These are phyloP conservation scores for Botrytis hyacinthi DNA, from an alignment of 2,329 filamentous ascomycete genomes.

Conservation along the genomic window DNA sequence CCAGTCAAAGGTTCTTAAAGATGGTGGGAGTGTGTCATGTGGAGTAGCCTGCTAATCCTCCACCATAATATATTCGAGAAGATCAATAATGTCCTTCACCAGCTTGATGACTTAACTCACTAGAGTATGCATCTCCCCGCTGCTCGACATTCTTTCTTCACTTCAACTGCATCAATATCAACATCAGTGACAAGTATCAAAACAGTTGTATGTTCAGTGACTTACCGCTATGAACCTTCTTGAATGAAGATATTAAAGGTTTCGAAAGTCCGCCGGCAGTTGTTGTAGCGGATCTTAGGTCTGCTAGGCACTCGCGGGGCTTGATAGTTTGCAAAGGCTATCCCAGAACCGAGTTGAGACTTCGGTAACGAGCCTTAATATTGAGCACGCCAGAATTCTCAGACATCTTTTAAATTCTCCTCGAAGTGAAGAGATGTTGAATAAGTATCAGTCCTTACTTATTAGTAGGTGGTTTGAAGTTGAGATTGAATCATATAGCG, in stretches of 20 bases:
- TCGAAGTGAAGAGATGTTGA: accelerated
- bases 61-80: not conserved
- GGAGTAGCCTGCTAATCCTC: accelerated
- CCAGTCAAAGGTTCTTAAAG: not conserved
- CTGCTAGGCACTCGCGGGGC: not conserved
- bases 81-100: accelerated
- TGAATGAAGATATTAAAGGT: not conserved
- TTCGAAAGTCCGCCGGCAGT: not conserved
- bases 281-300: not conserved
- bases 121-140: not conserved
- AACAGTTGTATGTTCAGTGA: not conserved
- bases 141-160: too few species aligned
- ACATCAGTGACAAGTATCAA: not conserved
- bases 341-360: not conserved
- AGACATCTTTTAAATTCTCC: accelerated
- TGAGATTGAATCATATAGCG: not conserved
- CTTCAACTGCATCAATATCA: not conserved
- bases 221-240: not conserved
- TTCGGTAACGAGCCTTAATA: not conserved
- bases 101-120: not conserved
- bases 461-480: accelerated
- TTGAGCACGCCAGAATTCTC: not conserved
- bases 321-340: not conserved
- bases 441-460: not conserved
- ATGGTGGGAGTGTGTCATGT: not conserved